Conservation (phyloP, 192 early-diverging fungal species). For the Entomortierella lignicola region DNA sequence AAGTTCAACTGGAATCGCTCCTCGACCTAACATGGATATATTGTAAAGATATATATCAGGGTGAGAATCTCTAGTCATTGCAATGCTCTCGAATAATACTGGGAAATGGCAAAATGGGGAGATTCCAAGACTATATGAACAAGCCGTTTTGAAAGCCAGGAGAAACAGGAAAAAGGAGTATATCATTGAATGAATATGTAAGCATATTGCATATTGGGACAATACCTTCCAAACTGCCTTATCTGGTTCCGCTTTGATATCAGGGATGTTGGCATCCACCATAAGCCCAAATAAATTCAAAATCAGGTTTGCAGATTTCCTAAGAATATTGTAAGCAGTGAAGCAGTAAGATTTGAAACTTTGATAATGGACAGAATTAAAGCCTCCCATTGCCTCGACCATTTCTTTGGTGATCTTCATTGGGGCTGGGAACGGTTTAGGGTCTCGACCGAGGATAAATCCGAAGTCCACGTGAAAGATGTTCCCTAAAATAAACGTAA, state of each 20-base stretch:
- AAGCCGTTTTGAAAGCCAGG: no score
- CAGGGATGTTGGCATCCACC: constrained; percentile 96
- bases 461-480: constrained; percentile 99
- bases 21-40: constrained; percentile 75
- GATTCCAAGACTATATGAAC: not conserved
- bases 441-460: constrained; percentile 97
- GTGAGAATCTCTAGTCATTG: no score
- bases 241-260: constrained; percentile 98
- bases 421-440: constrained; percentile 99
- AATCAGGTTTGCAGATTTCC: constrained; percentile 95
- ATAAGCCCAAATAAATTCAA: constrained; percentile 98
- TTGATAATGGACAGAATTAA: constrained; percentile 87
- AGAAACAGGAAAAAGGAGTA: no score
- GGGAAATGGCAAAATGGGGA: no score
- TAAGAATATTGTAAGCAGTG: constrained; percentile 92
- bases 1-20: constrained; percentile 96
- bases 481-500: constrained; percentile 61
- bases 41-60: not conserved
- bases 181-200: no score
- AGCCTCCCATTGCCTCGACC: constrained; percentile 99
- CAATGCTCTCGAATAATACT: no score
- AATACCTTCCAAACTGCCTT: constrained; percentile 93
- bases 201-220: not conserved
- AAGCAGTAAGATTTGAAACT: constrained; percentile 94
- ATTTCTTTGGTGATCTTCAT: constrained; percentile 99